These are phyloP conservation scores for Astrothelium subdiscretum DNA, from an alignment of 495 filamentous ascomycete genomes.

Conservation along the genomic window DNA sequence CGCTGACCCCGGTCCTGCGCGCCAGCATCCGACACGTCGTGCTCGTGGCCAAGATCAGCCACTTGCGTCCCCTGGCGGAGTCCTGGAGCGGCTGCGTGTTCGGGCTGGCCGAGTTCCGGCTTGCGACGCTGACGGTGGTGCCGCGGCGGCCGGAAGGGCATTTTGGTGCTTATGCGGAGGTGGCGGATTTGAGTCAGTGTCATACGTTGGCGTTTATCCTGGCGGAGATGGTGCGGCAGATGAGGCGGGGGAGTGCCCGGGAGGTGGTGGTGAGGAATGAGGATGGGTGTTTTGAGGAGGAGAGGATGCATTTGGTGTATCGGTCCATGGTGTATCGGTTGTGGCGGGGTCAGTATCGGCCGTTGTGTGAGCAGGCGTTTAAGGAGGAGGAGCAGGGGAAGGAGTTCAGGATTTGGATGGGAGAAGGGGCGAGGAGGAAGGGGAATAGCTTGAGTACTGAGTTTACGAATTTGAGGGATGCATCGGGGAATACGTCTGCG, in stretches of 20 bases:
- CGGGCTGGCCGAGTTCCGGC: slow-evolving; percentile 7
- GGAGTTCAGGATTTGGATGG: slow-evolving; percentile 1
- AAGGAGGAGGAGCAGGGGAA: slow-evolving; percentile 34
- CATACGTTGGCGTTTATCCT: slow-evolving; percentile 20
- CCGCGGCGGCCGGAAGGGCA: slow-evolving; percentile 10
- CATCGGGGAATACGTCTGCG: background rate
- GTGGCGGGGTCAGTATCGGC: slow-evolving; percentile 1
- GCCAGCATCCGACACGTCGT: slow-evolving; percentile 11
- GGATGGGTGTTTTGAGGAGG: slow-evolving; percentile 11
- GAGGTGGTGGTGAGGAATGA: slow-evolving; percentile 12
- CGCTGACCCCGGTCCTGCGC: slow-evolving; percentile 3
- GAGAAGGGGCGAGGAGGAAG: background rate
- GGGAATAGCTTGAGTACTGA: background rate
- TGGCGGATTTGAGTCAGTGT: slow-evolving; percentile 14
- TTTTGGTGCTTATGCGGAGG: slow-evolving; percentile 10
- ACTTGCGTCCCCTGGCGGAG: slow-evolving; percentile 18
- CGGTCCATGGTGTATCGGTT: slow-evolving; percentile 10
- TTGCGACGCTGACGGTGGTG: slow-evolving; percentile 12
- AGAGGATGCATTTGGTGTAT: slow-evolving; percentile 14
- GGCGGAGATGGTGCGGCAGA: slow-evolving; percentile 14
- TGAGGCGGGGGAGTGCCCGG: slow-evolving; percentile 8
- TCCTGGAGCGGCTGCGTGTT: slow-evolving; percentile 15
- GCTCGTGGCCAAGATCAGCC: slow-evolving; percentile 11
- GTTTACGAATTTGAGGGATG: background rate
- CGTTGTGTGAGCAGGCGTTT: slow-evolving; percentile 28